Base-by-base conservation (phyloP, 139 green algal species). In the Chlamydomonas schloesseri region DNA sequence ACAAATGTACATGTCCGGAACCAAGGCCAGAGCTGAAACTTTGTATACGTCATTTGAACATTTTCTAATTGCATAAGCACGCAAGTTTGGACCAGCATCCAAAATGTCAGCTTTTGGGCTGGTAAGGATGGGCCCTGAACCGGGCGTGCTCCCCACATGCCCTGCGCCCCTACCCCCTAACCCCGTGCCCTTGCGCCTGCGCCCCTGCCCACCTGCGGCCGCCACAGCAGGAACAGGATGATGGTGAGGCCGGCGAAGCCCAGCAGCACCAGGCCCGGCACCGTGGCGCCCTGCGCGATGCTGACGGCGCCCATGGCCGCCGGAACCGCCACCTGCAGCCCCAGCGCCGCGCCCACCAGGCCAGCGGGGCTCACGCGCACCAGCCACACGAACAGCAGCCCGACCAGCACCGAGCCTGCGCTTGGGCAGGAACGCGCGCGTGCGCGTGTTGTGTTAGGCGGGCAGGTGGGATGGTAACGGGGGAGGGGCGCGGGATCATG, bases 201-300 rank as follows among this genome's bases (percentile, higher is more conserved):
- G n/a, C n/a, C n/a, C n/a, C n/a, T n/a, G n/a, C 80, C 17, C 28
- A 89, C 74, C 78, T 89, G 74, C 55, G 55, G 42, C 74, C 57
- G 69, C 84, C 91, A 94, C 69, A 91, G 33, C 28, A 73, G 89
- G 80, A 95, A 95, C 29, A 89, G 71, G 21, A 91, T 57, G 11
- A 85, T 86, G 1, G 73, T 73, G 3, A 89, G n/a, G 11, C 26
- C 75, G 31, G 67, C 67, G 26, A 89, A 26, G 14, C 64, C n/a
- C 64, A 84, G 75, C 65, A 80, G 55, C 28, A 69, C 14, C 6
- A 68, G 29, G 28, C 47, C 84, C 24, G 47, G 10, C 17, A 29
- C 26, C 28, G 31, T 5, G 1, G 42, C 31, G 10, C 60, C 46
- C 28, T 46, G 31, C 23, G 15, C 20, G 62, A 88, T 60, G 21